Conservation (phyloP, 805 yeast genomes). For the Pichia pseudocactophila region DNA sequence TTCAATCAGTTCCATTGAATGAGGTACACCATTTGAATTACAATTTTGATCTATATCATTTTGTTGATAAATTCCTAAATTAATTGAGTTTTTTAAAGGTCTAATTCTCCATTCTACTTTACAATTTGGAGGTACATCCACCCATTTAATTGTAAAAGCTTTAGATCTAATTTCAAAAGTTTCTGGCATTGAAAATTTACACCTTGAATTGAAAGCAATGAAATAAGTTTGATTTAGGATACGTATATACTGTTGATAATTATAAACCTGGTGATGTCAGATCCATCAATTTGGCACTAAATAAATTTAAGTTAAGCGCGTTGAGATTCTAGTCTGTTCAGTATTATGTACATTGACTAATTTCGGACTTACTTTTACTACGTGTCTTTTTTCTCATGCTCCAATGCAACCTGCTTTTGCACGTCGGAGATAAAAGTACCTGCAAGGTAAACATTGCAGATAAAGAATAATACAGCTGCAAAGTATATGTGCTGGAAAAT, state of each 20-base stretch:
- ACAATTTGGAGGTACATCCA: slow-evolving; percentile 60
- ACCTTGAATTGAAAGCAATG: too few relatives aligned
- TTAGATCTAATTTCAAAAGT: slow-evolving; percentile 84
- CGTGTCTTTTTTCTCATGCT: too few relatives aligned
- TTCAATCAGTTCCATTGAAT: slow-evolving; percentile 12
- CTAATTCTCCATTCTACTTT: slow-evolving; percentile 70
- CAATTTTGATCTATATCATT: slow-evolving; percentile 2
- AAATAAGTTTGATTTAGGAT: too few relatives aligned
- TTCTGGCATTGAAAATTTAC: slow-evolving; percentile 57
- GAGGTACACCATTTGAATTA: neutral
- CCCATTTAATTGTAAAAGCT: slow-evolving; percentile 88
- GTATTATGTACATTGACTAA: too few relatives aligned
- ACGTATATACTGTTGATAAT: too few relatives aligned
- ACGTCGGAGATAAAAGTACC: slow-evolving; percentile 17
- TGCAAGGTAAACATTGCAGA: slow-evolving; percentile 19
- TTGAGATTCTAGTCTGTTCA: too few relatives aligned
- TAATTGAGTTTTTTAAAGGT: slow-evolving; percentile 61
- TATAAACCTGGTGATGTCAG: too few relatives aligned
- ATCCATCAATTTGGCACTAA: too few relatives aligned
- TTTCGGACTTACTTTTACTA: too few relatives aligned
- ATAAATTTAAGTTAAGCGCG: too few relatives aligned
- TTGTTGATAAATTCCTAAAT: slow-evolving; percentile 27
- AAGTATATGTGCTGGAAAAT: slow-evolving; percentile 21
- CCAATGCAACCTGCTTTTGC: neutral
- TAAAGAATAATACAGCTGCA: slow-evolving; percentile 19